Conservation (phyloP, 169 alveolate species). For the Blepharisma undulans region DNA sequence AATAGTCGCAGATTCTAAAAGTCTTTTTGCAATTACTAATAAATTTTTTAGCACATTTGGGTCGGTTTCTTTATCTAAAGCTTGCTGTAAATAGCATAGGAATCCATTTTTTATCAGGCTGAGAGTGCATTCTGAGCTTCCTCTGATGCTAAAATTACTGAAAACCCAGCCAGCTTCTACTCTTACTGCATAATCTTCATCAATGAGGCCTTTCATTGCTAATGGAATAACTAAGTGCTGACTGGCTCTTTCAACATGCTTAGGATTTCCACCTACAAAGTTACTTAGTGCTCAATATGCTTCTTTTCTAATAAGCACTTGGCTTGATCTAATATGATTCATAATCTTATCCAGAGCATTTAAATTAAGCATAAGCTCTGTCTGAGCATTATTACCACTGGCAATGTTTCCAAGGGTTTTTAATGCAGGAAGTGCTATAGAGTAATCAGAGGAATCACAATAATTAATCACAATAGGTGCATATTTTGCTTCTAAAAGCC, state of each 20-base stretch:
- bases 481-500: conserved; percentile 90
- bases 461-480: conserved; percentile 91
- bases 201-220: not conserved
- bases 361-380: conserved; percentile 91
- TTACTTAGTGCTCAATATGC: conserved; percentile 97
- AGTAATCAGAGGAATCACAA: conserved; percentile 83
- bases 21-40: not conserved
- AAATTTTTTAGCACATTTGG: not conserved
- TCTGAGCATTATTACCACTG: conserved; percentile 96
- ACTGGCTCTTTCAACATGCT: conserved; percentile 41
- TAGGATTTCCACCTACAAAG: conserved; percentile 92
- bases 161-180: not conserved
- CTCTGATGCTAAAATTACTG: not conserved
- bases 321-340: conserved; percentile 84
- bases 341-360: conserved; percentile 90
- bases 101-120: not conserved
- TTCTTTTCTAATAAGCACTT: conserved; percentile 94
- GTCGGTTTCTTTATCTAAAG: not conserved
- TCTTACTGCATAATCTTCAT: not conserved
- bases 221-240: not conserved
- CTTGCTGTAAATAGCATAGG: not conserved
- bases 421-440: conserved; percentile 95
- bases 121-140: not conserved
- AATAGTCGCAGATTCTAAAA: not conserved
- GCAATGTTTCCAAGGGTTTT: conserved; percentile 97